Base-by-base conservation (phyloP, 805 yeast genomes). In the Lipomyces chichibuensis region DNA sequence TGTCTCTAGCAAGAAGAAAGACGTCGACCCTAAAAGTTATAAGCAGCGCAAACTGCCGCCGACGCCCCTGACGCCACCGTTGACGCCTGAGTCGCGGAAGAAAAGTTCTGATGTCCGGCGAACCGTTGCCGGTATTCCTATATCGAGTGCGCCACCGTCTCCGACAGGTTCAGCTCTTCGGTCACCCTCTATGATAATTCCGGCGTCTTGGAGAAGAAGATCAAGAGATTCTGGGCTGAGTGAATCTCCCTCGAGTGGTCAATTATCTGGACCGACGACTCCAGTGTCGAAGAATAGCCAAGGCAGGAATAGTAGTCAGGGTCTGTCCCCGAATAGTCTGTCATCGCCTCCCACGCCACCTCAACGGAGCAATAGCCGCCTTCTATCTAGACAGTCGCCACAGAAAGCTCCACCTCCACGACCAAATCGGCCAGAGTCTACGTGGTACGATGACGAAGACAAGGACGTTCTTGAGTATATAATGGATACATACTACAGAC, bases 341-440 rank as follows among this genome's bases (percentile, higher is more conserved):
- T 33, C 35, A 8, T 56, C 29, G 20, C 23, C 39, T 3, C 13
- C 57, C 17, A 35, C 60, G 2, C 11, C 37, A 57, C 46, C 35
- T 43, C 23, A 32, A 4, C 60, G 43, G 5, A 29, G 17, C 9
- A 6, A 8, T 25, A 14, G 32, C 35, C 32, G 32, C 32, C 53
- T 14, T 29, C 20, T 23, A 33, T 32, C 33, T 46, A 13, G 14
- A 20, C 20, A 29, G 39, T n/a, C 33, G 46, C 57, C 39, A 43
- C 51, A 17, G 49, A 56, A n/a, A 32, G n/a, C 59, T 35, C 43
- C 71, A 3, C 71, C 71, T 9, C 62, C 69, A 7, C 60, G 71
- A 2, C 71, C 71, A 7, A 29, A 46, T 14, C 59, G 71, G 6
- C 71, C 71, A 2, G 66, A 61, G 6, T 27, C 56, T 5, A 32